Evolutionary conservation across 495 filamentous ascomycete genomes (phyloP).

Genomic region (Podospora sp.): DNA sequence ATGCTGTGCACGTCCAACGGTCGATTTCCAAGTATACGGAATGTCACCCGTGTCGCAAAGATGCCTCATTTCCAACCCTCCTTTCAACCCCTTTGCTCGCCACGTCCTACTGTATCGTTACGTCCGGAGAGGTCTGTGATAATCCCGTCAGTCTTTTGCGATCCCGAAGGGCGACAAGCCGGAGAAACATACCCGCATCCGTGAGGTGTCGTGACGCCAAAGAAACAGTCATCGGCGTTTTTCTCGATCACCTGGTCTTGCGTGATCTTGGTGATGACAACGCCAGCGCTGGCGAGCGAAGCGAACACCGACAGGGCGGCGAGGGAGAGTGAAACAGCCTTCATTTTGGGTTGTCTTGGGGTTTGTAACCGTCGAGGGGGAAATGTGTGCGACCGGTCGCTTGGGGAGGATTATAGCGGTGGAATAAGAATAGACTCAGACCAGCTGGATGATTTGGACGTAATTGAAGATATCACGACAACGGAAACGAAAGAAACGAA

Average conservation of each 20-base stretch:
- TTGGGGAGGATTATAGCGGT: not conserved
- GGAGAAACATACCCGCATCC: constrained; percentile 50
- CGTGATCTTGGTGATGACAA: constrained; percentile 50
- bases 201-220: constrained; percentile 50
- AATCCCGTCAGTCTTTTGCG: not conserved
- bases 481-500: not conserved
- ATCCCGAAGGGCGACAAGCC: not conserved
- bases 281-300: constrained; percentile 49
- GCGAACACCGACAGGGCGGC: constrained; percentile 41
- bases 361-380: not conserved
- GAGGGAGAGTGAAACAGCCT: constrained; percentile 39
- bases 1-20: not conserved
- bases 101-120: not conserved
- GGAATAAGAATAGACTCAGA: not conserved
- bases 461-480: not conserved
- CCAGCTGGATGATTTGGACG: not conserved
- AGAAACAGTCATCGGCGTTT: constrained; percentile 48
- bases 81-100: not conserved
- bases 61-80: too few relatives aligned
- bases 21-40: not conserved
- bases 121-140: constrained; percentile 10
- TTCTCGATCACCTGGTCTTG: constrained; percentile 48
- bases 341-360: constrained; percentile 36
- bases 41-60: too few relatives aligned
- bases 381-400: not conserved